A percentile compares a stretch with the other conserved stretches of the same genome.
phyloP scores from a whole-genome alignment of 495 filamentous ascomycete genomes.

The Darksidea phi region DNA sequence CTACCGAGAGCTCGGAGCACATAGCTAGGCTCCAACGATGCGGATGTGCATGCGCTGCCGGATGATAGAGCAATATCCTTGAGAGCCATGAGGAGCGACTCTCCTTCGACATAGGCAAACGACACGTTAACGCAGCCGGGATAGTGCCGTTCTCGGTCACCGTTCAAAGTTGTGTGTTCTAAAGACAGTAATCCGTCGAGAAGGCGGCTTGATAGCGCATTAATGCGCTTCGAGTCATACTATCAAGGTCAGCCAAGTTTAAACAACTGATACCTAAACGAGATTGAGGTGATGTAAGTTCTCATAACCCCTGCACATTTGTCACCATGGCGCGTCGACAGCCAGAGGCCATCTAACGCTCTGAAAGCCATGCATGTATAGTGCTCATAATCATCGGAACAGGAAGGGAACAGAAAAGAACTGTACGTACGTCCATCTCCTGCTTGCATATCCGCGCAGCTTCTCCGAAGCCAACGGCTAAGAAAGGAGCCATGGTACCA shows the following conservation, averaged over 20 bases:
- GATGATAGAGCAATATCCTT: constrained; percentile 98
- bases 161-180: constrained; percentile 91
- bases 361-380: constrained; percentile 64
- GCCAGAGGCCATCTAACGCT: constrained; percentile 46
- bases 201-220: constrained; percentile 76
- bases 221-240: constrained; percentile 89
- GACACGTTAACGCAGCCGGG: constrained; percentile 98
- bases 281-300: neutral
- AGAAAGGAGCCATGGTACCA: constrained; percentile 85
- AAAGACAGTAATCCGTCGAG: constrained; percentile 76
- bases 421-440: constrained; percentile 75
- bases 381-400: constrained; percentile 64
- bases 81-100: constrained; percentile 95
- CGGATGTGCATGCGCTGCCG: constrained; percentile 94
- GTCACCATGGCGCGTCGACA: constrained; percentile 52
- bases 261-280: constrained; percentile 6
- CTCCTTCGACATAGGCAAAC: constrained; percentile 96
- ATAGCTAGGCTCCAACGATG: constrained; percentile 93
- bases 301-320: constrained; percentile 57
- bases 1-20: constrained; percentile 89
- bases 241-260: constrained; percentile 48
- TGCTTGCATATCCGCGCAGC: constrained; percentile 87
- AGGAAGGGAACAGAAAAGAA: constrained; percentile 13
- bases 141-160: constrained; percentile 78
- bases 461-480: constrained; percentile 91